Conservation (phyloP, 2,329 filamentous ascomycete species). For the Curvularia lunata region DNA sequence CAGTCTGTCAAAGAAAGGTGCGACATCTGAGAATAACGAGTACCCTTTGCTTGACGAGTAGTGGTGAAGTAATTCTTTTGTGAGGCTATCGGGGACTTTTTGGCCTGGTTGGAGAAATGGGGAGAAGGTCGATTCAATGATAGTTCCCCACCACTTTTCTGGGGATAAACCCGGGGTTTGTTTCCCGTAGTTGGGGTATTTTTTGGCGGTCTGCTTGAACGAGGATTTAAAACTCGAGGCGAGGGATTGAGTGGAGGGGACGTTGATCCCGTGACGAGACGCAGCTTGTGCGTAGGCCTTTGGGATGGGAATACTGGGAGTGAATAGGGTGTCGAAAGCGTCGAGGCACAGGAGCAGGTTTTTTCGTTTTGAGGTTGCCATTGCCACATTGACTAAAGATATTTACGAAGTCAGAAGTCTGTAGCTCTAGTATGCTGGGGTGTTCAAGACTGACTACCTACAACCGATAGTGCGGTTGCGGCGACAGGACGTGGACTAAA, state of each 20-base stretch:
- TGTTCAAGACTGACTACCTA: slow-evolving; percentile 1
- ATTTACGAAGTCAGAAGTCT: not conserved
- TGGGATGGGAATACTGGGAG: slow-evolving; percentile 58
- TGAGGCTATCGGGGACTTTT: slow-evolving; percentile 55
- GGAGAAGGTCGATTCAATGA: slow-evolving; percentile 59
- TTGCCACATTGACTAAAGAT: slow-evolving; percentile 11
- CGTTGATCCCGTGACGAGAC: slow-evolving; percentile 56
- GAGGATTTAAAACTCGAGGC: slow-evolving; percentile 48
- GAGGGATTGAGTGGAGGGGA: slow-evolving; percentile 50
- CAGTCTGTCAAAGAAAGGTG: slow-evolving; percentile 55
- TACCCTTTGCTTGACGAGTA: slow-evolving; percentile 65
- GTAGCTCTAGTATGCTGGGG: not conserved
- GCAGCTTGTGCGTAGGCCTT: slow-evolving; percentile 63
- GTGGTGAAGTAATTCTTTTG: slow-evolving; percentile 57
- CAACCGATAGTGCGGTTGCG: not conserved
- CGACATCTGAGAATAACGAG: slow-evolving; percentile 55
- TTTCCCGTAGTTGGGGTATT: slow-evolving; percentile 66
- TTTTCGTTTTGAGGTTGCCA: slow-evolving; percentile 22
- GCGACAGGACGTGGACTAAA: slow-evolving; percentile 26
- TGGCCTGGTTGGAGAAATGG: slow-evolving; percentile 37
- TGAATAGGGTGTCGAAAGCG: slow-evolving; percentile 70
- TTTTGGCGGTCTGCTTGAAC: slow-evolving; percentile 56
- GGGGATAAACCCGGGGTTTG: slow-evolving; percentile 56
- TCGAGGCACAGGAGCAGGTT: slow-evolving; percentile 68
- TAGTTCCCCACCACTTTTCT: slow-evolving; percentile 66